phyloP scores from a whole-genome alignment of 192 early-diverging fungal species.

The Backusella morwellensis region DNA sequence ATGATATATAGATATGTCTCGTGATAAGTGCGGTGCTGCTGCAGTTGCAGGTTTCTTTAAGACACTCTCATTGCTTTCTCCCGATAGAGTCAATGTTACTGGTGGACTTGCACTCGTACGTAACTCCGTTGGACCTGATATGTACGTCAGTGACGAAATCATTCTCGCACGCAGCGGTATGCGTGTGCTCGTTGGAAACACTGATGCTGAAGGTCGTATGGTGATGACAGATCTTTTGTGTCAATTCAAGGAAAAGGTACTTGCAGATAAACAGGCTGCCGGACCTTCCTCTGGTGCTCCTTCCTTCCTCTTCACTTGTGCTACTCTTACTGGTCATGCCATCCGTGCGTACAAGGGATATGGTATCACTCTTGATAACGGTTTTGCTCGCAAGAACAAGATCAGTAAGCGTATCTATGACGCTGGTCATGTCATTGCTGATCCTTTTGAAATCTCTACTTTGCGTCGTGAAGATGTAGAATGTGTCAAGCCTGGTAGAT shows the following conservation, averaged over 20 bases:
- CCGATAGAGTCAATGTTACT: constrained; percentile 65
- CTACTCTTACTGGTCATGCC: constrained; percentile 86
- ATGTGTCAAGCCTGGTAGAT: constrained; percentile 58
- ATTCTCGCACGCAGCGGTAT: constrained; percentile 73
- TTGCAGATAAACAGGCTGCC: constrained; percentile 53
- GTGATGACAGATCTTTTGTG: constrained; percentile 81
- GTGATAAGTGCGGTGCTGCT: constrained; percentile 89
- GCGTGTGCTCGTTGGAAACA: constrained; percentile 80
- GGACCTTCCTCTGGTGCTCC: constrained; percentile 42
- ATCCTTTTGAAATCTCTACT: constrained; percentile 80
- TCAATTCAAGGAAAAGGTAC: constrained; percentile 70
- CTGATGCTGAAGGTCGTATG: constrained; percentile 90
- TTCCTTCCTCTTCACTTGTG: constrained; percentile 71
- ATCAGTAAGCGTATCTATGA: constrained; percentile 61
- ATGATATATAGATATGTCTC: constrained; percentile 62
- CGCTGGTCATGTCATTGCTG: constrained; percentile 68
- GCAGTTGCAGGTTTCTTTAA: constrained; percentile 80
- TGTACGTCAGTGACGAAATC: constrained; percentile 83
- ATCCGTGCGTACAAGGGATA: constrained; percentile 77
- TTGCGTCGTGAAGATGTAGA: constrained; percentile 78
- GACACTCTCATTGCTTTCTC: constrained; percentile 63
- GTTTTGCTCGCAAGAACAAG: constrained; percentile 61
- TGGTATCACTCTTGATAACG: constrained; percentile 75
- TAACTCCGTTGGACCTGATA: constrained; percentile 79
- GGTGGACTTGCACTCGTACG: constrained; percentile 76